These are phyloP conservation scores for Zea luxurians DNA, from an alignment of 176 grass and related monocot species.

Conservation along the genomic window DNA sequence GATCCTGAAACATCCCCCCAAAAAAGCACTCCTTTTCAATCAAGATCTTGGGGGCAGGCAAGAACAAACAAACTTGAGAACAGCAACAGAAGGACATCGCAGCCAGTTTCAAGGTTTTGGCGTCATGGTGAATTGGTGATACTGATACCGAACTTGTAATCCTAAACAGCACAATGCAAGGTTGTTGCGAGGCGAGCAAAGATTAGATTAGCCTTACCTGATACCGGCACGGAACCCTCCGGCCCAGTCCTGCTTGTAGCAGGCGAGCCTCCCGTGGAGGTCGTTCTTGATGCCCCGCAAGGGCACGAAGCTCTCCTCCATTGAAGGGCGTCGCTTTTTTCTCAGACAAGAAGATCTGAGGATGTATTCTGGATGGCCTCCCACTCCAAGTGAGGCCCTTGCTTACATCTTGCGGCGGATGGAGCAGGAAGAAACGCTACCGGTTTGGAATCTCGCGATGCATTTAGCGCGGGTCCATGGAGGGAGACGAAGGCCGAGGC, in stretches of 20 bases:
- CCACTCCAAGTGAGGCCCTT: constrained; percentile 12
- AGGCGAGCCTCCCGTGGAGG: constrained; percentile 66
- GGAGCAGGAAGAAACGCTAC: constrained; percentile 33
- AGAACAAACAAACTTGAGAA: neutral
- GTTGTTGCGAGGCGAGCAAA: neutral
- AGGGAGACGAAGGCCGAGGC: constrained; percentile 20
- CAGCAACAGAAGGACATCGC: neutral
- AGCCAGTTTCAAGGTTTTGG: constrained; percentile 2
- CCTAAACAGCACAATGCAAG: constrained; percentile 30
- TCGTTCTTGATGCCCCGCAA: constrained; percentile 86
- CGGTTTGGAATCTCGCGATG: neutral
- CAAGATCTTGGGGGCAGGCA: constrained; percentile 39
- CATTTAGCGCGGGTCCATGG: constrained; percentile 59
- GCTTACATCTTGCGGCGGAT: constrained; percentile 55
- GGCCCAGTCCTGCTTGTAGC: constrained; percentile 98
- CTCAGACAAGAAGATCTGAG: constrained; percentile 43
- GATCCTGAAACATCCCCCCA: constrained; percentile 54
- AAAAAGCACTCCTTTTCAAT: neutral
- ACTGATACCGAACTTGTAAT: neutral
- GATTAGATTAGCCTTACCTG: constrained; percentile 43
- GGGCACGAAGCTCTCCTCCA: constrained; percentile 95
- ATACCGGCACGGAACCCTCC: constrained; percentile 76
- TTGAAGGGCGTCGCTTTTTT: constrained; percentile 32
- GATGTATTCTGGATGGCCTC: constrained; percentile 30
- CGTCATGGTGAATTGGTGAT: neutral